Evolutionary conservation across 1,139 yeast genomes (phyloP).

Genomic region (Suhomyces bribrorum): DNA sequence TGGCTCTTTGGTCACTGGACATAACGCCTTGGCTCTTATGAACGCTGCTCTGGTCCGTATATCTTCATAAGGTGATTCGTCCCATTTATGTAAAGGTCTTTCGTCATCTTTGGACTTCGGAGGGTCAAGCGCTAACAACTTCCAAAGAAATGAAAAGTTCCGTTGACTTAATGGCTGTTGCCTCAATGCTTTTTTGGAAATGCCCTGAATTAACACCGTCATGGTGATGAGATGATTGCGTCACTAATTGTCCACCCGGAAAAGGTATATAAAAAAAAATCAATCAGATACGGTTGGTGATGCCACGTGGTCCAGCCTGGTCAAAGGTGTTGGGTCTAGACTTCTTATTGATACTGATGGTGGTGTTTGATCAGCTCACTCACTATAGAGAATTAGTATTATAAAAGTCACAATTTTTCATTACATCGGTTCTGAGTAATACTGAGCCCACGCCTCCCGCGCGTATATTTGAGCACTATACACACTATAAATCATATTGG

Average conservation of each 20-base stretch:
- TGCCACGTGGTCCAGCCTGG: not conserved
- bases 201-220: conserved; percentile 10
- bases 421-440: not conserved
- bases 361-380: not conserved
- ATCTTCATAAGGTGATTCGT: conserved; percentile 85
- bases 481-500: not conserved
- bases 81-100: conserved; percentile 56
- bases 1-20: conserved; percentile 84
- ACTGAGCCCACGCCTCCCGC: not conserved
- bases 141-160: conserved; percentile 41
- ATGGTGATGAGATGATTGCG: not conserved
- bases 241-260: not conserved
- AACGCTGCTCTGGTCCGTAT: conserved; percentile 89
- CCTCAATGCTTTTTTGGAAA: conserved; percentile 3
- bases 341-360: not conserved
- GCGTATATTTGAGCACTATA: not conserved
- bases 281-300: not conserved
- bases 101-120: conserved; percentile 26
- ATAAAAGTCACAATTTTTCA: not conserved
- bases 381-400: not conserved
- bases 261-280: not conserved
- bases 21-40: conserved; percentile 81
- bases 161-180: conserved; percentile 15
- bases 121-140: conserved; percentile 38
- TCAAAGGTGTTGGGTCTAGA: not conserved